A percentile compares a stretch with the other conserved stretches of the same genome.
phyloP scores from a whole-genome alignment of 805 yeast genomes.

The Wickerhamomyces subpelliculosus region DNA sequence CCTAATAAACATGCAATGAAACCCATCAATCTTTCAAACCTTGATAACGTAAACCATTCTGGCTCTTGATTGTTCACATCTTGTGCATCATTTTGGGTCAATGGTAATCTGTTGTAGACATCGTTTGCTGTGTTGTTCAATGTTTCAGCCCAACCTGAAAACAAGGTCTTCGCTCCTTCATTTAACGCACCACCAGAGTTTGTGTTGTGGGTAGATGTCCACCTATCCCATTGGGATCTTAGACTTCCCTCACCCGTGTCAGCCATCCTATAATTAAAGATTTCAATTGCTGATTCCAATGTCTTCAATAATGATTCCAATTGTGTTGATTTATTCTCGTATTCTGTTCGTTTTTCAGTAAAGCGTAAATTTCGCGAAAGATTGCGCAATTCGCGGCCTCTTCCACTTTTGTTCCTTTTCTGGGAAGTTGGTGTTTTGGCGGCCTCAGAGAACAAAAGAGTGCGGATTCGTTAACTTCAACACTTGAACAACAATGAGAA shows the following conservation, averaged over 20 bases:
- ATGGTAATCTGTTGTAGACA: slow-evolving; percentile 60
- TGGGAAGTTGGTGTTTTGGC: too few relatives aligned
- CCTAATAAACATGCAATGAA: slow-evolving; percentile 74
- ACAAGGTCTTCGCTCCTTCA: slow-evolving; percentile 29
- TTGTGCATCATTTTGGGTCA: slow-evolving; percentile 44
- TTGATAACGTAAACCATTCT: slow-evolving; percentile 64
- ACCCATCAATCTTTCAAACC: slow-evolving; percentile 75
- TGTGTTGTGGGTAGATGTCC: slow-evolving; percentile 26
- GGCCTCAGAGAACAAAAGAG: too few relatives aligned
- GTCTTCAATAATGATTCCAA: too few relatives aligned
- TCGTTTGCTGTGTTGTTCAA: slow-evolving; percentile 38
- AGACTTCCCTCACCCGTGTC: slow-evolving; percentile 1
- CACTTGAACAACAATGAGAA: too few relatives aligned
- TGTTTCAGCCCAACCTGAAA: slow-evolving; percentile 32
- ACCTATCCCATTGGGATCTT: slow-evolving; percentile 26
- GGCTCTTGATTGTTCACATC: slow-evolving; percentile 50
- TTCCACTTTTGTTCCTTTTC: too few relatives aligned
- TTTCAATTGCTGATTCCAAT: background rate
- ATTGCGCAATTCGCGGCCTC: too few relatives aligned
- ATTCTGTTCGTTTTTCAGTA: too few relatives aligned
- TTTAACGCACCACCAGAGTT: slow-evolving; percentile 20
- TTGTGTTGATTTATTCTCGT: background rate
- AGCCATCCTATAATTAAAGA: background rate
- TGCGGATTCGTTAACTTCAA: too few relatives aligned
- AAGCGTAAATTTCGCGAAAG: too few relatives aligned